Conservation (phyloP, 208 protist genomes). For the Wallacemonas sp. region DNA sequence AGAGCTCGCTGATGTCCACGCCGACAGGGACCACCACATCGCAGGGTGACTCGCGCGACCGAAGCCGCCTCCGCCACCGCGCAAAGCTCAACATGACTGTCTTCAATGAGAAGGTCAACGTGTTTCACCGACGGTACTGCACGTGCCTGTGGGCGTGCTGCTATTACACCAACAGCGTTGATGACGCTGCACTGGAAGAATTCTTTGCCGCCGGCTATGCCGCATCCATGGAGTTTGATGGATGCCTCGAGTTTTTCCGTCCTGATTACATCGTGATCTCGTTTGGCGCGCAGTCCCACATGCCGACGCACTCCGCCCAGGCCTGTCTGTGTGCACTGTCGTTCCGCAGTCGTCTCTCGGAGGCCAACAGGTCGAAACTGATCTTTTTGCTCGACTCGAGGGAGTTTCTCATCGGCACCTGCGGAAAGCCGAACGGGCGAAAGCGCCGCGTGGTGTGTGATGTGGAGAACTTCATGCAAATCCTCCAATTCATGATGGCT, state of each 20-base stretch:
- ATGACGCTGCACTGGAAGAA: conserved; percentile 6
- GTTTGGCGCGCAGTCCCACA: conserved; percentile 50
- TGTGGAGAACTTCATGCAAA: conserved; percentile 15
- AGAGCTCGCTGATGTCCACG: conserved; percentile 5
- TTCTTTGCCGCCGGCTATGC: conserved; percentile 25
- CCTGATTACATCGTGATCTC: conserved; percentile 51
- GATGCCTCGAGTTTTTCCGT: conserved; percentile 46
- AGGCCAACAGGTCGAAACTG: conserved; percentile 18
- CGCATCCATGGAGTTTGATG: conserved; percentile 25
- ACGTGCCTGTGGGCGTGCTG: conserved; percentile 36
- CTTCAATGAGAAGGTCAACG: conserved; percentile 60
- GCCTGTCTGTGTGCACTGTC: conserved; percentile 47
- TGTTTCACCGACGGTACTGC: conserved; percentile 49
- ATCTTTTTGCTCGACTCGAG: conserved; percentile 45
- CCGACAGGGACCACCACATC: neutral
- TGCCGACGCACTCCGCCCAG: conserved; percentile 51
- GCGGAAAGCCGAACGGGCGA: conserved; percentile 22
- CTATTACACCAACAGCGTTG: conserved; percentile 23
- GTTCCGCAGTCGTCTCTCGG: conserved; percentile 30
- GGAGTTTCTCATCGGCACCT: conserved; percentile 64
- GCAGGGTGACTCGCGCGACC: neutral
- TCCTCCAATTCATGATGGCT: neutral
- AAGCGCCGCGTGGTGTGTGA: conserved; percentile 31
- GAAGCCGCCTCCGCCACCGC: conserved; percentile 1
- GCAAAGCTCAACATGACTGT: conserved; percentile 45